A percentile compares a stretch with the other conserved stretches of the same genome.
phyloP scores from a whole-genome alignment of 2,329 filamentous ascomycete species.

The Ascochyta koolunga region DNA sequence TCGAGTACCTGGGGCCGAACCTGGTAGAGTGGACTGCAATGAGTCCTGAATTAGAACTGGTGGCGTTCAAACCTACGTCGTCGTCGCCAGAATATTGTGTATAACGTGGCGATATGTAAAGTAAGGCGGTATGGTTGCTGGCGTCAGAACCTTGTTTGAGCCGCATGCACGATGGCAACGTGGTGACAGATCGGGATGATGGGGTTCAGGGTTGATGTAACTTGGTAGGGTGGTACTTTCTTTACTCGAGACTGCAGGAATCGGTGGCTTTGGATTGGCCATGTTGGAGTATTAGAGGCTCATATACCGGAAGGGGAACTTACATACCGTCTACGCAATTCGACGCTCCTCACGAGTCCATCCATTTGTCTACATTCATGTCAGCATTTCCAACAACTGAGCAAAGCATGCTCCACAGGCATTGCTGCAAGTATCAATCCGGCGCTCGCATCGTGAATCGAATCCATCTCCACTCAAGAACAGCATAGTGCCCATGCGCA shows the following conservation, averaged over 20 bases:
- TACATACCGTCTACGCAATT: slow-evolving; percentile 16
- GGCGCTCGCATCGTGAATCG: slow-evolving; percentile 13
- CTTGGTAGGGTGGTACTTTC: not conserved
- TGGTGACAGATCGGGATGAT: slow-evolving; percentile 14
- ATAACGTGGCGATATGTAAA: slow-evolving; percentile 23
- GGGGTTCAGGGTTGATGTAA: slow-evolving; percentile 1
- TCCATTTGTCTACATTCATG: slow-evolving; percentile 28
- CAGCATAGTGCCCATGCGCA: not conserved
- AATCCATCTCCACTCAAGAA: slow-evolving; percentile 5
- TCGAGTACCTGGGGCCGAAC: slow-evolving; percentile 23
- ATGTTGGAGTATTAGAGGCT: not conserved
- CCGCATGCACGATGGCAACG: slow-evolving; percentile 34
- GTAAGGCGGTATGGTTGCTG: slow-evolving; percentile 37
- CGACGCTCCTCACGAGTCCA: slow-evolving; percentile 10
- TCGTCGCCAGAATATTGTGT: slow-evolving; percentile 16
- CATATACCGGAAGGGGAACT: slow-evolving; percentile 15
- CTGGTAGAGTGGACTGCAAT: slow-evolving; percentile 15
- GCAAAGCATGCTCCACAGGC: slow-evolving; percentile 19
- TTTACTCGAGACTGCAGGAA: not conserved
- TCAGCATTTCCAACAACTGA: slow-evolving; percentile 40
- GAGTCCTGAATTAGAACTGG: slow-evolving; percentile 35
- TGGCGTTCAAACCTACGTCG: slow-evolving; percentile 31
- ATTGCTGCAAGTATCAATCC: slow-evolving; percentile 19
- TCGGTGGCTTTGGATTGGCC: not conserved
- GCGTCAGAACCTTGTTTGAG: slow-evolving; percentile 49